A percentile compares a stretch with the other conserved stretches of the same genome.
These are phyloP conservation scores for Vinca major DNA, from an alignment of 305 asterid species.

Conservation along the genomic window DNA sequence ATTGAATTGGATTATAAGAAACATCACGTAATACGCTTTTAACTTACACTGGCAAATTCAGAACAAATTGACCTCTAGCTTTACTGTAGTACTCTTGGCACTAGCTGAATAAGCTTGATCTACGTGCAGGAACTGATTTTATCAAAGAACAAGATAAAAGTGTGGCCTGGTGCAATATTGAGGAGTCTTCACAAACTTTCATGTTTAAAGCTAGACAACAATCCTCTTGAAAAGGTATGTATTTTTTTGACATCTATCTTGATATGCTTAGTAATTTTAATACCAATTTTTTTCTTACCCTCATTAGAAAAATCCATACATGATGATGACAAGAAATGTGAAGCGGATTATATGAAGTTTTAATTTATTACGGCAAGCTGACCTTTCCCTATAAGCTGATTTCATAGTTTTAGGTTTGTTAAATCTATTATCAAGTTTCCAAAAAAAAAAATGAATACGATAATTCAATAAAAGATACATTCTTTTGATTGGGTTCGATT, in stretches of 20 bases:
- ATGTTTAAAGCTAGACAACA: slow-evolving; percentile 86
- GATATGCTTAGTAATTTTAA: not conserved
- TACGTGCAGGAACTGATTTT: slow-evolving; percentile 58
- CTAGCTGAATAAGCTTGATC: not conserved
- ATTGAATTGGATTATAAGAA: slow-evolving; percentile 1
- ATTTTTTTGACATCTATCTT: slow-evolving; percentile 5
- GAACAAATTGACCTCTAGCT: not conserved
- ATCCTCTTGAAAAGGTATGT: slow-evolving; percentile 65
- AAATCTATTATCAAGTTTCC: not conserved
- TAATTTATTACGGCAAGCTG: not conserved
- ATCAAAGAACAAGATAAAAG: slow-evolving; percentile 85
- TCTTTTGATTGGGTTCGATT: not conserved
- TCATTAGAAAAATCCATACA: not conserved
- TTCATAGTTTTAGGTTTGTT: not conserved
- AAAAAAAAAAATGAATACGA: not conserved
- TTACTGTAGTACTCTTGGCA: not conserved
- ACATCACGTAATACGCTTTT: not conserved
- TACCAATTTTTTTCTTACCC: not conserved
- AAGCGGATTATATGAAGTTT: not conserved
- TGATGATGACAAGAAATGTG: not conserved
- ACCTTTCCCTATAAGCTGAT: not conserved
- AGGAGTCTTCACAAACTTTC: slow-evolving; percentile 60
- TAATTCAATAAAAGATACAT: not conserved
- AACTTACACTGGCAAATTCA: not conserved
- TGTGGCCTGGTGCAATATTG: slow-evolving; percentile 76